phyloP scores from a whole-genome alignment of 495 filamentous ascomycete genomes.

The Penicillium coffeae region DNA sequence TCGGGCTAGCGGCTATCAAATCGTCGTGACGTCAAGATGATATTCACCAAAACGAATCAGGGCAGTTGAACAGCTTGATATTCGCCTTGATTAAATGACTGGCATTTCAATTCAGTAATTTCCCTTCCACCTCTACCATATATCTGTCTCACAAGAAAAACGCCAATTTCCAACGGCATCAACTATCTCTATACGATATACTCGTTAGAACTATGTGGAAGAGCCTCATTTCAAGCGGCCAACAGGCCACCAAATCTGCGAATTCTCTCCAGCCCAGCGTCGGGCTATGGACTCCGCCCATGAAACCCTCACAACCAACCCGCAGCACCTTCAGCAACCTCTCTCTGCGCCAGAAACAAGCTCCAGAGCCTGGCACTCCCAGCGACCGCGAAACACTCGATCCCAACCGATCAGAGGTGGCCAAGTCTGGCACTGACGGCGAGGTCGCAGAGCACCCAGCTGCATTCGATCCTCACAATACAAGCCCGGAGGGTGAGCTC shows the following conservation, averaged over 20 bases:
- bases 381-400: conserved; percentile 54
- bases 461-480: conserved; percentile 58
- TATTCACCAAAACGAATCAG: conserved; percentile 1
- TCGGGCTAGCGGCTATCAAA: conserved; percentile 13
- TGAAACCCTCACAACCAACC: neutral
- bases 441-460: conserved; percentile 44
- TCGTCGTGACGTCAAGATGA: conserved; percentile 38
- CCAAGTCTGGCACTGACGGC: conserved; percentile 56
- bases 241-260: conserved; percentile 12
- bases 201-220: conserved; percentile 26
- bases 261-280: neutral
- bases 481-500: conserved; percentile 53
- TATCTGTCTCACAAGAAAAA: neutral
- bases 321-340: conserved; percentile 11
- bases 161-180: too few relatives aligned
- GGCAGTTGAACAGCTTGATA: neutral
- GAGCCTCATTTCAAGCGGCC: conserved; percentile 20
- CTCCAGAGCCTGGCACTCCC: conserved; percentile 28
- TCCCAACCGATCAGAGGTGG: conserved; percentile 53
- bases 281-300: neutral
- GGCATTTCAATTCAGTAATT: neutral
- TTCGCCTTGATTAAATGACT: neutral
- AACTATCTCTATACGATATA: neutral
- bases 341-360: conserved; percentile 14
- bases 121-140: neutral